A percentile compares a stretch with the other conserved stretches of the same genome.
phyloP scores from a whole-genome alignment of 306 rosid genomes.

The Fragaria iinumae region DNA sequence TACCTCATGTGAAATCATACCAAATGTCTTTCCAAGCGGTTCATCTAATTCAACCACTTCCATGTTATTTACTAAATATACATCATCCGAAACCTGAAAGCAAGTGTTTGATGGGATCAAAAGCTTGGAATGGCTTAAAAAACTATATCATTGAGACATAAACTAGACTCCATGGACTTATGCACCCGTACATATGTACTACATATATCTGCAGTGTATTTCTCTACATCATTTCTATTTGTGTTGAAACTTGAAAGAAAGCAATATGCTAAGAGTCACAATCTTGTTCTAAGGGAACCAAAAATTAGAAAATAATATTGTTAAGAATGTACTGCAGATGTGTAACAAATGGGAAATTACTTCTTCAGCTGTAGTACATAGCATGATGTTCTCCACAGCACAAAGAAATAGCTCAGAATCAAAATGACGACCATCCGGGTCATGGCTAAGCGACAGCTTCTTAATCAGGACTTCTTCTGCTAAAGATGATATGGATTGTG shows the following conservation, averaged over 20 bases:
- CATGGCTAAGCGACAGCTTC: constrained; percentile 59
- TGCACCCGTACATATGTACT: background rate
- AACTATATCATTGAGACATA: background rate
- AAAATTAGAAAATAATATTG: background rate
- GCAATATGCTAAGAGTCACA: background rate
- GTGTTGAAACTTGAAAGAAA: background rate
- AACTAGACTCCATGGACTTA: too few species aligned
- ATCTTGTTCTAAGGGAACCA: background rate
- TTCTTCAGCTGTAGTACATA: constrained; percentile 34
- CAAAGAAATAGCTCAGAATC: constrained; percentile 58
- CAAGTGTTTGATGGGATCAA: constrained; percentile 13
- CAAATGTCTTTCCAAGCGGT: constrained; percentile 33
- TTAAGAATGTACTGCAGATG: background rate
- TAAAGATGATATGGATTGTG: constrained; percentile 22
- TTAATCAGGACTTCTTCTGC: constrained; percentile 38
- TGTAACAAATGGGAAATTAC: constrained; percentile 18
- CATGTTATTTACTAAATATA: constrained; percentile 26
- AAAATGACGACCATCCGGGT: constrained; percentile 59
- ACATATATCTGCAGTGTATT: background rate
- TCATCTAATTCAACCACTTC: constrained; percentile 36
- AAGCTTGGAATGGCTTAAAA: background rate
- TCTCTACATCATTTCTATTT: background rate
- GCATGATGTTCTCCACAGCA: constrained; percentile 50
- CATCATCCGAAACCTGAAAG: constrained; percentile 54
- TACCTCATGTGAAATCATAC: constrained; percentile 44